Evolutionary conservation across 2,329 filamentous ascomycete species (phyloP), one percentile per base, ranked within the genome.

Genomic region (Pezicula neosporulosa): DNA sequence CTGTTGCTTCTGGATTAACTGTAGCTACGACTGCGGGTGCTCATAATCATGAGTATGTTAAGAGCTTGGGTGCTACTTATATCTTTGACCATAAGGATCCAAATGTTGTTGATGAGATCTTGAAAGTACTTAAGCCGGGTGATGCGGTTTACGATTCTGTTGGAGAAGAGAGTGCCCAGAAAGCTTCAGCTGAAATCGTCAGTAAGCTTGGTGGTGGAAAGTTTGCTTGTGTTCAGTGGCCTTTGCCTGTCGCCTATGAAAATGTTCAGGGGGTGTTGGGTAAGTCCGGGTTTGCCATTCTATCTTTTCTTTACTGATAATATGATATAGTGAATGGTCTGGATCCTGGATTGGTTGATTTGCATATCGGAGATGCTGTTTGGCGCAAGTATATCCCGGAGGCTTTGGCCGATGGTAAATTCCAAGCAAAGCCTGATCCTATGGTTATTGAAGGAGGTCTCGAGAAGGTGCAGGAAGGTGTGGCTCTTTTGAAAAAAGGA

Each of bases 1-100:
- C 59, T n/a, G 47, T 53, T 16, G 57, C 59, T 6, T 55, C 70
- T 13, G 74, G 75, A 0, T 63, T 70, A 15, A 63, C 53, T 0
- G 68, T 72, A 3, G 70, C 78, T n/a, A 65, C 73, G 0, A 77
- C 74, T 1, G 74, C 71, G 55, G 76, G 75, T 0, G 66, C 71
- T 0, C 48, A 54, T 33, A 78, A 76, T 55, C 69, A 68, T 47
- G 68, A 68, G 2, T 65, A 76, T 1, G 71, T 70, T n/a, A 63
- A 66, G 35, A 51, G 50, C 0, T 69, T 66, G 30, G 77, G 78
- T 1, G 77, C 77, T 1, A 68, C 66, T 5, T 60, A 63, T 4
- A 67, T 64, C 5, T 77, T 79, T 56, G 75, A 81, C 61, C 76
- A 80, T 56, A 56, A 60, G 38, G 62, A 48, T 13, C 44, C 51